Percentiles rank a stretch among this genome's conserved stretches.
phyloP scores from a whole-genome alignment of 805 yeast species.

The Teunomyces aglyptinius region DNA sequence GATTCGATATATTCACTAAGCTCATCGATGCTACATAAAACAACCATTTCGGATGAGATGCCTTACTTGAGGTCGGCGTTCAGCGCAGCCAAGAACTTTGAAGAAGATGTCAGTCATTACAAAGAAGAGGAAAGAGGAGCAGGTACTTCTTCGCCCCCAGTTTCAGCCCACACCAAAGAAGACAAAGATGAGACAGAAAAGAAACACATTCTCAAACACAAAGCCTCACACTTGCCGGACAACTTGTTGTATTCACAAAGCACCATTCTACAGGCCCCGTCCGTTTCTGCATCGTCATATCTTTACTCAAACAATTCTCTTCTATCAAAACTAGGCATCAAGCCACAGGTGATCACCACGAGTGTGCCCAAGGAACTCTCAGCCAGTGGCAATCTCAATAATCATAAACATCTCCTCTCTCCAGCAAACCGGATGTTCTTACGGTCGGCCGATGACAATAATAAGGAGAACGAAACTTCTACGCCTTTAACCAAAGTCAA shows the following conservation, averaged over 20 bases:
- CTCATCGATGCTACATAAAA: slow-evolving; percentile 42
- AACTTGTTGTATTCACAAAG: slow-evolving; percentile 35
- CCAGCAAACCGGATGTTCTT: slow-evolving; percentile 6
- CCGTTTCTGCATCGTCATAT: slow-evolving; percentile 29
- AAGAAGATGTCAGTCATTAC: slow-evolving; percentile 41
- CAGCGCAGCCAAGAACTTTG: slow-evolving; percentile 57
- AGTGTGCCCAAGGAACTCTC: slow-evolving; percentile 19
- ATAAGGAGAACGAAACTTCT: slow-evolving; percentile 15
- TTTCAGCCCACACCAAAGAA: background rate
- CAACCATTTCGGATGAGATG: slow-evolving; percentile 60
- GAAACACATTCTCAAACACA: slow-evolving; percentile 22
- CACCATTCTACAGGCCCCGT: slow-evolving; percentile 18
- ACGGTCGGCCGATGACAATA: slow-evolving; percentile 9
- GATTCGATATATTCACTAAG: slow-evolving; percentile 30
- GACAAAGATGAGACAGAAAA: slow-evolving; percentile 5
- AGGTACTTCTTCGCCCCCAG: background rate
- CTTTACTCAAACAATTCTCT: slow-evolving; percentile 35
- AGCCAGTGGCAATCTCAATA: slow-evolving; percentile 7
- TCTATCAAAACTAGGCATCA: slow-evolving; percentile 38
- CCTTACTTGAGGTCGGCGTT: slow-evolving; percentile 69
- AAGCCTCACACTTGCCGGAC: slow-evolving; percentile 27
- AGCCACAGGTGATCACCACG: slow-evolving; percentile 40
- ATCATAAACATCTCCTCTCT: background rate
- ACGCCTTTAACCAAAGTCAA: slow-evolving; percentile 30
- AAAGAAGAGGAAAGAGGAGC: slow-evolving; percentile 15